phyloP scores from a whole-genome alignment of 2,329 filamentous ascomycete genomes.

The Fusarium mangiferae region DNA sequence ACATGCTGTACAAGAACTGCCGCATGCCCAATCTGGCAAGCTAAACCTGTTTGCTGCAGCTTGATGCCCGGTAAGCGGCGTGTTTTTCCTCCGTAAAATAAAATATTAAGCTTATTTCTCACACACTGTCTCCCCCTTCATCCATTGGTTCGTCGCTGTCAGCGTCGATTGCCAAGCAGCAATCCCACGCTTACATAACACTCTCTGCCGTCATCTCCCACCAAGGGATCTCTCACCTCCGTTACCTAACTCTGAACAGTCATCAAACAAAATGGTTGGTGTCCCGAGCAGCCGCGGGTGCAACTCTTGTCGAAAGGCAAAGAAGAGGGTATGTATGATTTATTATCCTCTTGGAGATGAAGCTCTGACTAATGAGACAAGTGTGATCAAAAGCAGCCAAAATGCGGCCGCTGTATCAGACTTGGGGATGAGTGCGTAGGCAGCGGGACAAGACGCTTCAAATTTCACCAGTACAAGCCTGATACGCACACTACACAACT shows the following conservation, averaged over 20 bases:
- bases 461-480: slow-evolving; percentile 16
- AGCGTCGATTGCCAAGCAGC: not conserved
- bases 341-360: fast-evolving
- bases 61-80: not conserved
- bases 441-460: slow-evolving; percentile 5
- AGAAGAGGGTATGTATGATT: slow-evolving; percentile 3
- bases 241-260: not conserved
- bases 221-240: not conserved
- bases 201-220: not conserved
- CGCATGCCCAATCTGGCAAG: not conserved
- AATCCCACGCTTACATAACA: not conserved
- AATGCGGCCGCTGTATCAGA: slow-evolving; percentile 12
- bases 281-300: slow-evolving; percentile 21
- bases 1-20: not conserved
- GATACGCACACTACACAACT: not conserved
- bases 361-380: not conserved
- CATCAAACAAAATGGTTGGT: slow-evolving; percentile 5
- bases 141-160: not conserved
- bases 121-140: not conserved
- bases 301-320: slow-evolving; percentile 12
- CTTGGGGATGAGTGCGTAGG: not conserved
- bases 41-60: not conserved
- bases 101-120: not conserved
- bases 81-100: not conserved
- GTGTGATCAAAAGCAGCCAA: slow-evolving; percentile 23